Base-by-base conservation (phyloP, 805 yeast species). In the Tetrapisispora iriomotensis region DNA sequence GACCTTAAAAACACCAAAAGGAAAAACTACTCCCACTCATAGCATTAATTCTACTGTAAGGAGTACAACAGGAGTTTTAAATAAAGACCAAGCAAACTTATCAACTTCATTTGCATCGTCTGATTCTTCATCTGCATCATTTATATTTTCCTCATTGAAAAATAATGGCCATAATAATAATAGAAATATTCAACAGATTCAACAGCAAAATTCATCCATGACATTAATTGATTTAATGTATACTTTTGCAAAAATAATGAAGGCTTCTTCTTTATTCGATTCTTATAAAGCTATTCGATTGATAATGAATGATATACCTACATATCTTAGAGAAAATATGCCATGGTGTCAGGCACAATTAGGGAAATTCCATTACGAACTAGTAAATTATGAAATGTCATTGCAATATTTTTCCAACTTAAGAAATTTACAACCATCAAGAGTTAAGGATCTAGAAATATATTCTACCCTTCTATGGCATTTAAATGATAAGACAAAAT, bases 391-490 rank as follows among this genome's bases (percentile, higher is more conserved):
- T 61, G 79, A 77, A 42, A 82, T 81, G 58, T 72, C 94, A 8
- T 82, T 78, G 44, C 58, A 65, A 31, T 77, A 71, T 48, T 90
- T 83, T 53, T 61, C 62, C 14, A 70, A 68, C 47, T 66, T 92
- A 40, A 69, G 95, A 38, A 65, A 65, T 39, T 43, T 79, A 20
- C 95, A 87, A 61, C 74, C 90, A 30, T 82, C 88, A 9, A 69
- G 97, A 41, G 56, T 80, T 13, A 78, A 76, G 45, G 97, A 87
- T 55, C 85, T 90, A 92, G 97, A 92, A 53, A 77, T 79, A 49
- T 87, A 75, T 54, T 86, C 96, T 0, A 90, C 97, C 0, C 66
- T 87, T 22, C 67, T 90, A 42, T 90, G 98, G 98, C 97, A 92
- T 64, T 62, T 87, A 36, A 90, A 82, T 40, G 79, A 79, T 51